Base-by-base conservation (phyloP, 2,329 filamentous ascomycete species). In the Cryphonectria naterciae region DNA sequence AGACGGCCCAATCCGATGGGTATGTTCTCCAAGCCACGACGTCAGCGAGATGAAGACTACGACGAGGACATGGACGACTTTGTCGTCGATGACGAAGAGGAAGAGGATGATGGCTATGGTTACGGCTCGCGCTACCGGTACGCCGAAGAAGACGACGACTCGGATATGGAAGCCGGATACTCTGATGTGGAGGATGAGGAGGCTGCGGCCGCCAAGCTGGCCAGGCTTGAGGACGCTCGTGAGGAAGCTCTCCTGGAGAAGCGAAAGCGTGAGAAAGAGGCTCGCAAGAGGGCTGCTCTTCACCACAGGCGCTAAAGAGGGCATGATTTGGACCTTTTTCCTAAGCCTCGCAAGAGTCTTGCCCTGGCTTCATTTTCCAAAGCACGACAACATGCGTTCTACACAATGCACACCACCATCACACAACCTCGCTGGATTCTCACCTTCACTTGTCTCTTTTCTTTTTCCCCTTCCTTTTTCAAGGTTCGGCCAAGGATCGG, bases 141-240 rank as follows among this genome's bases (percentile, higher is more conserved):
- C 72, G 85, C 92, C 74, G 86, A 83, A 2, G 90, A 89, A 0
- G 91, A 92, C 68, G 88, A 79, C 7, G 92, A 90, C 6, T 93
- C 91, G 7, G 92, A 93, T 75, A 94, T 94, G 91, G 92, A 94
- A 79, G 93, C 91, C 2, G 92, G 91, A 46, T 79, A 91, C 52
- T 91, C 90, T 72, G 92, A 94, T 75, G 88, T 95, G 67, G 91
- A 94, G 72, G 83, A 86, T 49, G 93, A 95, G 78, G 93, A 95
- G 78, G 82, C 84, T 63, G 78, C 82, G 65, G 91, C 92, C 2
- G 86, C 91, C 72, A 80, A 83, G 41, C 84, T 86, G 68, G 93
- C 92, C 35, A 87, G 87, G 61, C 85, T 86, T 63, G 93, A 95
- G 77, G 93, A 95, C 75, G 83, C 87, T 25, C 83, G 88, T 74